Conservation (phyloP, 345 rosid genomes). For the Microthlaspi erraticum region DNA sequence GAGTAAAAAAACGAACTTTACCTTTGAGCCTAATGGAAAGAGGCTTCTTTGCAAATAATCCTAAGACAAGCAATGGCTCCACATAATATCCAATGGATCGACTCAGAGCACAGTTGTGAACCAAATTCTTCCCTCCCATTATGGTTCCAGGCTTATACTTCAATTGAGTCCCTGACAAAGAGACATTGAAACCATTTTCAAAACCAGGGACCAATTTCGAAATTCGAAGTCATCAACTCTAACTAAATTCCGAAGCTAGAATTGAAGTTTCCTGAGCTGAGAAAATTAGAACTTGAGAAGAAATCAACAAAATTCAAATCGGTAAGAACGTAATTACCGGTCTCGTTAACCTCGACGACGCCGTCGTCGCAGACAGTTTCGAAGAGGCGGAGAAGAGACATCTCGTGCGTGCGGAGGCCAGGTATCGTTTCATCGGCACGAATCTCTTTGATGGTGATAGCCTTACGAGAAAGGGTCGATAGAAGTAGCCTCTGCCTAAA, state of each 20-base stretch:
- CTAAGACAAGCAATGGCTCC: slow-evolving; percentile 83
- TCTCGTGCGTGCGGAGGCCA: slow-evolving; percentile 78
- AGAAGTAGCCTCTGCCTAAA: slow-evolving; percentile 77
- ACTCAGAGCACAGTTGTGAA: slow-evolving; percentile 72
- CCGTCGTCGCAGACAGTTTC: slow-evolving; percentile 77
- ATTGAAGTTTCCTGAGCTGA: neutral
- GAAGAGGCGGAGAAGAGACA: slow-evolving; percentile 80
- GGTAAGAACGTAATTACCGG: slow-evolving; percentile 51
- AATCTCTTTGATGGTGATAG: slow-evolving; percentile 68
- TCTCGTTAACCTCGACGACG: slow-evolving; percentile 68
- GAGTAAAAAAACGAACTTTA: slow-evolving; percentile 24
- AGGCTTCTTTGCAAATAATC: slow-evolving; percentile 72
- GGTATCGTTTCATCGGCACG: slow-evolving; percentile 70
- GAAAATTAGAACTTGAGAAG: neutral
- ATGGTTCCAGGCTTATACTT: slow-evolving; percentile 84
- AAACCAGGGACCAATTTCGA: neutral
- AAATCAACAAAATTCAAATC: neutral
- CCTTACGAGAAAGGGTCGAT: slow-evolving; percentile 68
- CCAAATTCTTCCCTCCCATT: slow-evolving; percentile 77
- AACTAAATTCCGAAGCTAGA: neutral
- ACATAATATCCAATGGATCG: slow-evolving; percentile 85
- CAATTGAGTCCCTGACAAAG: slow-evolving; percentile 61
- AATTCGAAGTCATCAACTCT: neutral
- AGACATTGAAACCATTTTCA: neutral
- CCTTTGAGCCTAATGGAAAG: slow-evolving; percentile 75